phyloP scores from a whole-genome alignment of 495 filamentous ascomycete species.

The Penicillium salamii region DNA sequence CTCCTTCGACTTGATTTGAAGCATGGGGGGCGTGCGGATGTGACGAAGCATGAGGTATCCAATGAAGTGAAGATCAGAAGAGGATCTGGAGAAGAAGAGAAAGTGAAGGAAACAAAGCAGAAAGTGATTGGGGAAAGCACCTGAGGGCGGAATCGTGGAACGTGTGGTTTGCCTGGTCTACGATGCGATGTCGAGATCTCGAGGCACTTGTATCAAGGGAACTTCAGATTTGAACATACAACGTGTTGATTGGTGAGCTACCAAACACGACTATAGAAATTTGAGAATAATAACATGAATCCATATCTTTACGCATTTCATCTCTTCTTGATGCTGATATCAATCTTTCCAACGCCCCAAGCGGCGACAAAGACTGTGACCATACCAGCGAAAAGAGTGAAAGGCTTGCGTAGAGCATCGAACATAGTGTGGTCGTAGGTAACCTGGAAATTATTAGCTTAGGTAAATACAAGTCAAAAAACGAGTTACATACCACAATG shows the following conservation, averaged over 20 bases:
- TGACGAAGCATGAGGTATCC: no score
- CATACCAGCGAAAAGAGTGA: slow-evolving; percentile 74
- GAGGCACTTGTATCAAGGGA: not conserved
- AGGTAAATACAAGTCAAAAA: not conserved
- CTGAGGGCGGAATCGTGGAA: not conserved
- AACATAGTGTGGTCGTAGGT: slow-evolving; percentile 81
- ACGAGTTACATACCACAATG: slow-evolving; percentile 56
- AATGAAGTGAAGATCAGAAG: no score
- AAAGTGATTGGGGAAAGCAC: not conserved
- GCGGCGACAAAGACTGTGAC: slow-evolving; percentile 69
- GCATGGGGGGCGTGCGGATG: no score
- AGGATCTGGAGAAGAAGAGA: not conserved
- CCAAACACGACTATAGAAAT: slow-evolving; percentile 4
- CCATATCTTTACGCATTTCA: slow-evolving; percentile 17
- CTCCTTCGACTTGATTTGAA: no score
- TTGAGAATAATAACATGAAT: not conserved
- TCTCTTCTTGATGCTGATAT: slow-evolving; percentile 65
- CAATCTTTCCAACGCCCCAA: slow-evolving; percentile 74
- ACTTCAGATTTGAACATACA: slow-evolving; percentile 1
- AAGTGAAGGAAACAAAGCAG: not conserved
- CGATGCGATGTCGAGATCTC: not conserved
- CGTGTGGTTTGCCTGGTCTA: not conserved
- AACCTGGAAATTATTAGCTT: slow-evolving; percentile 34
- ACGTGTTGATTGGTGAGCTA: slow-evolving; percentile 2
- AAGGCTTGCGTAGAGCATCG: slow-evolving; percentile 79